Conservation (phyloP, 2,329 filamentous ascomycete genomes). For the Colletotrichum echinochloae region DNA sequence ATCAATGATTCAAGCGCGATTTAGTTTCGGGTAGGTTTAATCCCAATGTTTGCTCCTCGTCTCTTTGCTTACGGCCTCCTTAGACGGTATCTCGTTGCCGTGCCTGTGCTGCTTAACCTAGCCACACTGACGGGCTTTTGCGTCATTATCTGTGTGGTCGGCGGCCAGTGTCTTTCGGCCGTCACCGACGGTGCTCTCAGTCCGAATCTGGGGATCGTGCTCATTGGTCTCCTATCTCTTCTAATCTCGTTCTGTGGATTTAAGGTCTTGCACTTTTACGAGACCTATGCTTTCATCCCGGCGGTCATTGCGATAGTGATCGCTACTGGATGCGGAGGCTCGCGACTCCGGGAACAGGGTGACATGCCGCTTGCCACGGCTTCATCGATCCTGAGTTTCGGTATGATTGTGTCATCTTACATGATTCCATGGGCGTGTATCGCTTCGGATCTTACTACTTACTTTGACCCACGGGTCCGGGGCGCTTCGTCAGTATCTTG, state of each 20-base stretch:
- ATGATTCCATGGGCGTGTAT: constrained; percentile 72
- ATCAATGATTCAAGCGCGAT: constrained; percentile 74
- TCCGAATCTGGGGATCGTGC: constrained; percentile 69
- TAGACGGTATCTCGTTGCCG: constrained; percentile 66
- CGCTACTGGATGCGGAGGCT: constrained; percentile 65
- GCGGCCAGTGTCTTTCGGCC: constrained; percentile 69
- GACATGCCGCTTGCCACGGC: constrained; percentile 53
- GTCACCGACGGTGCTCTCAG: constrained; percentile 62
- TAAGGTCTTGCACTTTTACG: constrained; percentile 66
- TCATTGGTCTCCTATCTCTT: constrained; percentile 68
- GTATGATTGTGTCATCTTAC: constrained; percentile 71
- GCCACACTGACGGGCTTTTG: constrained; percentile 73
- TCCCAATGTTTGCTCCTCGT: background rate
- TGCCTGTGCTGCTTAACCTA: constrained; percentile 72
- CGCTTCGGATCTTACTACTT: constrained; percentile 70
- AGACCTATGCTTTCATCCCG: constrained; percentile 68
- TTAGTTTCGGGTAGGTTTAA: constrained; percentile 65
- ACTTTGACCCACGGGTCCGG: constrained; percentile 66
- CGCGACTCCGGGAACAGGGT: constrained; percentile 61
- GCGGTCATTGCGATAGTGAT: constrained; percentile 67
- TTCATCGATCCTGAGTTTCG: constrained; percentile 64
- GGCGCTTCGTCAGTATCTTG: constrained; percentile 53
- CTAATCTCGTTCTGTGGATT: constrained; percentile 73
- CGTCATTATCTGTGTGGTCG: constrained; percentile 71
- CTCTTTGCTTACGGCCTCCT: constrained; percentile 19